phyloP scores from a whole-genome alignment of 495 filamentous ascomycete genomes.

The Amniculicola lignicola region DNA sequence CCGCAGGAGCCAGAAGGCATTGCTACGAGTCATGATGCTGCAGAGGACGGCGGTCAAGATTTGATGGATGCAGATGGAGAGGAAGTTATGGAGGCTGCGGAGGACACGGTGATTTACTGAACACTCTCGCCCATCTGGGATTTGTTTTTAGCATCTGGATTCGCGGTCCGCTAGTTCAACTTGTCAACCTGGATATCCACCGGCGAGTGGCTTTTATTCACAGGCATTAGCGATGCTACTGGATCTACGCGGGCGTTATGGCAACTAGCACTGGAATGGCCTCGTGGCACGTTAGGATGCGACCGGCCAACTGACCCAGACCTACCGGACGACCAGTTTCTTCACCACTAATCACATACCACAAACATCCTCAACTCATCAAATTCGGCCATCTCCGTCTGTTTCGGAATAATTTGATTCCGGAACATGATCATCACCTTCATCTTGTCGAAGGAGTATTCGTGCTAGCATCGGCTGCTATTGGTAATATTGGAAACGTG shows the following conservation, averaged over 20 bases:
- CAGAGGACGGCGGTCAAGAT: conserved; percentile 28
- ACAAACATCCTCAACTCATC: too few species aligned
- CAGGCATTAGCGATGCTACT: too few species aligned
- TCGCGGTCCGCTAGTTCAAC: conserved; percentile 6
- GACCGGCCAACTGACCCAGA: too few species aligned
- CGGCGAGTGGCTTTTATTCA: too few species aligned
- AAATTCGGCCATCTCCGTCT: too few species aligned
- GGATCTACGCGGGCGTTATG: too few species aligned
- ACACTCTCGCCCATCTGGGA: background rate
- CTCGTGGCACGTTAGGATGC: too few species aligned
- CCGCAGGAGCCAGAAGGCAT: background rate
- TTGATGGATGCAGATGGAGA: conserved; percentile 36
- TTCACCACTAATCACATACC: too few species aligned
- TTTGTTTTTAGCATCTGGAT: background rate
- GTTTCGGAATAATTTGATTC: background rate
- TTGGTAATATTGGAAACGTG: too few species aligned
- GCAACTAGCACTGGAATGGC: too few species aligned
- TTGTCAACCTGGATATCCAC: background rate
- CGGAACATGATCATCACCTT: background rate
- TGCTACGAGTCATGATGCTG: conserved; percentile 13
- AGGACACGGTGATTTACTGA: conserved; percentile 45
- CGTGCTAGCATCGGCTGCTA: too few species aligned
- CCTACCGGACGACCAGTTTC: too few species aligned
- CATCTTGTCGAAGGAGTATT: conserved; percentile 1
- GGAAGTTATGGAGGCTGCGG: conserved; percentile 42